Evolutionary conservation across 2,329 filamentous ascomycete genomes (phyloP).

Genomic region (Xylaria digitata): DNA sequence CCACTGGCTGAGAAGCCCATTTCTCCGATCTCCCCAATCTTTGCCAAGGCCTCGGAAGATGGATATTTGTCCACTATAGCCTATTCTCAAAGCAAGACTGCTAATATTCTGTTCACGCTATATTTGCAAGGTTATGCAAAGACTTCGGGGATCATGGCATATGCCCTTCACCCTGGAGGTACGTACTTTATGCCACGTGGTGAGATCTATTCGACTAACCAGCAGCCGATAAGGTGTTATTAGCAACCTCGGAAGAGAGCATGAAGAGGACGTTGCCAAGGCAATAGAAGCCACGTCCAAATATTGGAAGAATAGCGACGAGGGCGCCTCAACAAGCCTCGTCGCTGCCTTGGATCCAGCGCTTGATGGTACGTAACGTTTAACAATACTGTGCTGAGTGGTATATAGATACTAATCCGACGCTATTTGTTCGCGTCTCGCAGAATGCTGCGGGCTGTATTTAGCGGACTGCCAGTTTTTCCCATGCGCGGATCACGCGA

Average conservation of each 20-base stretch:
- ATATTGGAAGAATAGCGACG: constrained; percentile 51
- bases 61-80: constrained; percentile 55
- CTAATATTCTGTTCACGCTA: constrained; percentile 60
- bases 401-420: constrained; percentile 1
- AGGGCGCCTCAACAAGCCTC: constrained; percentile 51
- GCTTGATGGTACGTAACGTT: constrained; percentile 44
- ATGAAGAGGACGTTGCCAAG: constrained; percentile 49
- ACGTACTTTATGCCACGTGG: neutral
- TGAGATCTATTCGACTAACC: constrained; percentile 7
- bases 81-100: constrained; percentile 65
- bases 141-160: constrained; percentile 51
- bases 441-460: constrained; percentile 51
- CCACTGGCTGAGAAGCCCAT: constrained; percentile 50
- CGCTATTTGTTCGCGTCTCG: neutral
- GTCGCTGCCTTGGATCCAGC: constrained; percentile 52
- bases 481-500: constrained; percentile 45
- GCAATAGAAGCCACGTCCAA: constrained; percentile 44
- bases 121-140: constrained; percentile 53
- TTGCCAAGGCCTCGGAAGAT: constrained; percentile 49
- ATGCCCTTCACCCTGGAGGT: constrained; percentile 58
- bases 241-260: constrained; percentile 52
- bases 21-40: constrained; percentile 46
- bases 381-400: neutral
- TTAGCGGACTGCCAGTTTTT: constrained; percentile 54
- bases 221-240: constrained; percentile 47